phyloP scores from a whole-genome alignment of 2,329 filamentous ascomycete genomes.

The Trichoderma endophyticum region DNA sequence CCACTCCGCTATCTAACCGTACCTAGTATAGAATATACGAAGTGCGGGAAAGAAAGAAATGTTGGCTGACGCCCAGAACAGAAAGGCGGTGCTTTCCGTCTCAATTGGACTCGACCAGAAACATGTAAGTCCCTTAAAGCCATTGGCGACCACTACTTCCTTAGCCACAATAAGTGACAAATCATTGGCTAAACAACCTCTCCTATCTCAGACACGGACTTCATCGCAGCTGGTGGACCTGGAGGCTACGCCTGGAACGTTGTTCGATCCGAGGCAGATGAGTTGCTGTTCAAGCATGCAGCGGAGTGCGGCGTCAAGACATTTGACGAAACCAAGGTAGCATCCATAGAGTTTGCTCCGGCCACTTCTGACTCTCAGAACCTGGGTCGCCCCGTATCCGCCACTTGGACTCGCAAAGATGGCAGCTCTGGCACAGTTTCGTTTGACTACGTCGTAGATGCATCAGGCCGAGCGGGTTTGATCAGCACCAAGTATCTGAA shows the following conservation, averaged over 20 bases:
- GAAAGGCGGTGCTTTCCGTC: constrained; percentile 39
- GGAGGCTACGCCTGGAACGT: constrained; percentile 44
- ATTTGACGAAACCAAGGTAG: constrained; percentile 41
- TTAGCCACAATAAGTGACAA: background rate
- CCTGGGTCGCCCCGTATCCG: constrained; percentile 35
- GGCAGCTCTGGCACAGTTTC: constrained; percentile 37
- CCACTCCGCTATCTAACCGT: background rate
- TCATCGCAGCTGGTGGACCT: constrained; percentile 38
- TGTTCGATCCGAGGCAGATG: constrained; percentile 44
- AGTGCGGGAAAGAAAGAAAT: no score
- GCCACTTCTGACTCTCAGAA: background rate
- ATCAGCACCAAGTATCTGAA: constrained; percentile 48
- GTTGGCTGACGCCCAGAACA: background rate
- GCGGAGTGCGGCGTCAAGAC: constrained; percentile 27
- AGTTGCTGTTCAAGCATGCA: constrained; percentile 44
- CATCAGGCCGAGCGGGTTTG: constrained; percentile 44
- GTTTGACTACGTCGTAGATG: constrained; percentile 50
- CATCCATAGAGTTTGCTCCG: constrained; percentile 31
- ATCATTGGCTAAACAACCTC: background rate
- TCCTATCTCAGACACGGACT: constrained; percentile 40
- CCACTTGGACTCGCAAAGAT: constrained; percentile 34
- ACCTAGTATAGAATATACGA: no score
- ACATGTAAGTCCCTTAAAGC: constrained; percentile 29
- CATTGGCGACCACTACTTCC: background rate
- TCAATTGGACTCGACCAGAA: constrained; percentile 32